Base-by-base conservation (phyloP, 345 rosid genomes). In the Lepidium aucheri region DNA sequence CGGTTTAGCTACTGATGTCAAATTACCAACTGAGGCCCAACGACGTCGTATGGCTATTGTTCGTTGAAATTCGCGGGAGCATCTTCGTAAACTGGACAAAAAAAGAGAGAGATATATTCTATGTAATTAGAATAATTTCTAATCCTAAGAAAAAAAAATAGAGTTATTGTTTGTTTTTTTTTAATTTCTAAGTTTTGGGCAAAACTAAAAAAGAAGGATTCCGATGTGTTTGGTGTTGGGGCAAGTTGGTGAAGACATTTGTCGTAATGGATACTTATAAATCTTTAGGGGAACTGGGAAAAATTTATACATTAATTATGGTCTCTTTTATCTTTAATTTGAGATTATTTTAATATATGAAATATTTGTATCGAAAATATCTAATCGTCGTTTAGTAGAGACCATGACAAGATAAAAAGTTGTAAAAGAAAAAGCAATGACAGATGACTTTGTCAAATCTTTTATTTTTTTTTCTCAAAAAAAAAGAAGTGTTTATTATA, bases 1-100 rank as follows among this genome's bases (percentile, higher is more conserved):
- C 15, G 96, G 98, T 17, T 76, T 87, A 70, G 96, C 98, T 10
- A 79, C 82, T 5, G 85, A 87, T 5, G 92, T 91, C 20, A 91
- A 85, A 75, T 14, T 89, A 16, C 98, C 95, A 1, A 73, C 57
- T 3, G 82, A 89, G 53, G 9, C 52, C 58, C 95, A 84, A 33
- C 85, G 78, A 74, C 76, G 78, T 64, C 83, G 83, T 20, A 76
- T 89, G 86, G 84, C 86, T 15, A 17, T 75, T 3, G 64, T 54
- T 53, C 73, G 59, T 60, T 74, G 65, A 74, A 33, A 4, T 26
- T 16, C 38, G 26, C 38, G 17, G 49, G 43, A 46, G 11, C 30
- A 6, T 26, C 0, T 0, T 26, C 5, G 0, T 1, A 34, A 10
- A 4, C 6, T 11, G 8, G n/a, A n/a, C n/a, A 46, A 41, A 14